Base-by-base conservation (phyloP, 23 red algal species). In the Gracilaria caudata region DNA sequence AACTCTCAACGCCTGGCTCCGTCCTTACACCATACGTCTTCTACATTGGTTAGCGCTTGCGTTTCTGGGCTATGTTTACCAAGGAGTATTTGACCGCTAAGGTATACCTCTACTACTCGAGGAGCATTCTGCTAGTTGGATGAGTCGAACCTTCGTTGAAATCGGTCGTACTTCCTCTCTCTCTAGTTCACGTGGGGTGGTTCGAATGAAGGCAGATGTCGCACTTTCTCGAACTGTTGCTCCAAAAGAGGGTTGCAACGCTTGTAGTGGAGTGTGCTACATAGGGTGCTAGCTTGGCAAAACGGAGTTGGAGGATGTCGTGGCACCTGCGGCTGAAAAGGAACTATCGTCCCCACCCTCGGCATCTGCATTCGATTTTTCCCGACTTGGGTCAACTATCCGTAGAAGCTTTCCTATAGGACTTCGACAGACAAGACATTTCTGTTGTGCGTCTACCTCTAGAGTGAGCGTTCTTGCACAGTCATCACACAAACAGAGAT, bases 401-500 rank as follows among this genome's bases (percentile, higher is more conserved):
- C 68, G 37, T 26, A 87, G 20, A 21, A 90, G 64, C 33, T 58
- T 51, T 34, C 56, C 77, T 21, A 90, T 30, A 34, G 33, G 59
- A 37, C 40, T 53, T 51, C 86, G 86, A 72, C 86, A 90, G 7
- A 90, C 76, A 9, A 75, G 86, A 81, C 86, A 90, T 33, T 81
- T 79, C 45, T 73, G 86, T n/a, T 81, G 26, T 34, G 51, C 33
- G 12, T 90, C 76, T 5, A 73, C 45, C 32, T 71, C 77, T 14
- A 58, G 29, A 34, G 49, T 36, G n/a, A 90, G 73, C 13, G 56
- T 63, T 72, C 76, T 35, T 23, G 90, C 85, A 75, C 95, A 98
- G 28, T 98, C 95, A 14, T 80, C 95, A 40, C 95, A 98, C 47
- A 98, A 77, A 77, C 95, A 98, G n/a, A 98, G 64, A 73, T 98